Conservation (phyloP, 2,329 filamentous ascomycete genomes). For the Colletotrichum abscissum region DNA sequence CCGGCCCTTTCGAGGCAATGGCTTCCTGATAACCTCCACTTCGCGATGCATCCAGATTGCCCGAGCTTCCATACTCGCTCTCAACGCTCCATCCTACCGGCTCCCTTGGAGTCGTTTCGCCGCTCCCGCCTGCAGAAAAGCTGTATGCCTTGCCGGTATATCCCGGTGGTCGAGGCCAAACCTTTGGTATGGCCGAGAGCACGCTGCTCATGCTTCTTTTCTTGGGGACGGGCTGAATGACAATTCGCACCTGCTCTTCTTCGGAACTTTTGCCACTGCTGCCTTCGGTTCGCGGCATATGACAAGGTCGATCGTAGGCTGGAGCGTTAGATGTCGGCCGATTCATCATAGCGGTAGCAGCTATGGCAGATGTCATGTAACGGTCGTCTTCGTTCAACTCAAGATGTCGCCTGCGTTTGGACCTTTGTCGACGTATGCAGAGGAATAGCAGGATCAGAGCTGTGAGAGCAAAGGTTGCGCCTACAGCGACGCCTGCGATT, state of each 20-base stretch:
- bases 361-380: constrained; percentile 33
- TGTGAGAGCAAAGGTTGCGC: constrained; percentile 34
- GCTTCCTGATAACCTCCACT: neutral
- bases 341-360: neutral
- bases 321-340: neutral
- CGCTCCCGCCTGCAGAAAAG: constrained; percentile 41
- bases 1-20: neutral
- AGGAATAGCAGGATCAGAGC: constrained; percentile 38
- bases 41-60: neutral
- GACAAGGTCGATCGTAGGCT: neutral
- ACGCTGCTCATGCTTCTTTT: constrained; percentile 28
- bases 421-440: constrained; percentile 38
- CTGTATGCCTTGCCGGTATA: constrained; percentile 40
- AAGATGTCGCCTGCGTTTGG: constrained; percentile 31
- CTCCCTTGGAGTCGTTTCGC: constrained; percentile 38
- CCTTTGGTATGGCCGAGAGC: constrained; percentile 20
- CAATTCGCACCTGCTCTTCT: constrained; percentile 43
- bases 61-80: constrained; percentile 41
- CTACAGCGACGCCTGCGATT: constrained; percentile 43
- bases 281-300: neutral
- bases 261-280: constrained; percentile 34
- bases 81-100: constrained; percentile 42
- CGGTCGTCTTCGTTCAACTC: constrained; percentile 20
- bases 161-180: constrained; percentile 45
- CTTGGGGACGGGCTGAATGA: constrained; percentile 43